These are phyloP conservation scores for Globisporangium alternatum DNA, from an alignment of 352 stramenopile genomes.

Conservation along the genomic window DNA sequence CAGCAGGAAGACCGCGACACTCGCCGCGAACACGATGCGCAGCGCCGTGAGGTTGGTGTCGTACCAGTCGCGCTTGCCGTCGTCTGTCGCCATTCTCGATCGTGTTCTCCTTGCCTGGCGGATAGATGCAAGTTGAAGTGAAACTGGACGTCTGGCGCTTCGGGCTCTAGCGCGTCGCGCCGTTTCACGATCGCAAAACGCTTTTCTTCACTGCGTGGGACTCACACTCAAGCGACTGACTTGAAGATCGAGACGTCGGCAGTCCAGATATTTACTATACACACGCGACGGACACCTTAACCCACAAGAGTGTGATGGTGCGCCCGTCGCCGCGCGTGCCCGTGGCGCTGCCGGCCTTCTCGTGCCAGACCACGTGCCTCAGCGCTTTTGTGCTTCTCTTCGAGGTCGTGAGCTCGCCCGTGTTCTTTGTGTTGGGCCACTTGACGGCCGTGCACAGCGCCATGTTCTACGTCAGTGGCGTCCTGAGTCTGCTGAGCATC, in stretches of 20 bases:
- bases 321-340: conserved; percentile 18
- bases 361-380: conserved; percentile 43
- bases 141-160: not conserved
- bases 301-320: not conserved
- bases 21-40: conserved; percentile 30
- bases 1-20: conserved; percentile 36
- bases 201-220: not conserved
- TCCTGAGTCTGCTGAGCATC: conserved; percentile 42
- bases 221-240: conserved; percentile 2
- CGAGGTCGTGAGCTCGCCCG: conserved; percentile 32
- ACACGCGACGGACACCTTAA: too few relatives aligned
- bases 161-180: conserved; percentile 1
- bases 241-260: not conserved
- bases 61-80: conserved; percentile 42
- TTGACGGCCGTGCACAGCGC: conserved; percentile 31
- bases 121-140: not conserved
- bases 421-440: conserved; percentile 43
- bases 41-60: conserved; percentile 36
- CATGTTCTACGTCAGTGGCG: conserved; percentile 30
- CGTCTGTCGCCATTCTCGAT: not conserved
- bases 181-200: conserved; percentile 6
- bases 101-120: not conserved
- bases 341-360: conserved; percentile 38
- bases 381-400: conserved; percentile 34
- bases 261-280: too few relatives aligned